These are phyloP conservation scores for Heritiera littoralis DNA, from an alignment of 345 rosid genomes.

Conservation along the genomic window DNA sequence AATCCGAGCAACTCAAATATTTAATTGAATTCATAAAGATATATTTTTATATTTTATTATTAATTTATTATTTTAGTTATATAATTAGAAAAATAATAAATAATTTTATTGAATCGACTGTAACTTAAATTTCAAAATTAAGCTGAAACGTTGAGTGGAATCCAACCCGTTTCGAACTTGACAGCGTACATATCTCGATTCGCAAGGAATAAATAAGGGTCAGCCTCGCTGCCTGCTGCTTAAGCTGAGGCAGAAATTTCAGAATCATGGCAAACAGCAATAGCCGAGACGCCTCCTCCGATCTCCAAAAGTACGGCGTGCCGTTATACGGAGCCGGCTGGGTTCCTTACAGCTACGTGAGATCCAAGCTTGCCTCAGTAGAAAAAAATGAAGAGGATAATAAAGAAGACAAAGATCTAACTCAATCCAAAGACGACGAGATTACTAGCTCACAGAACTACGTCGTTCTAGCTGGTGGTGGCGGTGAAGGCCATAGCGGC, in stretches of 20 bases:
- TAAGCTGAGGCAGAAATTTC: not conserved
- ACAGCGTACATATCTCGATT: too few species aligned
- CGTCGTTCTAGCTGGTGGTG: conserved; percentile 76
- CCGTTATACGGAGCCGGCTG: conserved; percentile 79
- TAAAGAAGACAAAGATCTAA: conserved; percentile 20
- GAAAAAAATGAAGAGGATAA: conserved; percentile 22
- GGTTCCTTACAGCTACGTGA: conserved; percentile 52
- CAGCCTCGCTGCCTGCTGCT: not conserved
- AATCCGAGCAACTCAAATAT: too few species aligned
- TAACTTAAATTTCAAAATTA: too few species aligned
- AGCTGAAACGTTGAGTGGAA: too few species aligned
- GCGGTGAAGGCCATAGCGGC: conserved; percentile 85
- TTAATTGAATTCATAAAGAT: too few species aligned
- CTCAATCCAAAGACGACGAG: conserved; percentile 30
- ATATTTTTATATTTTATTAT: too few species aligned
- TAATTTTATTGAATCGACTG: too few species aligned
- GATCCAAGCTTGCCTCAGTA: conserved; percentile 35
- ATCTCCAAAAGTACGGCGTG: conserved; percentile 68
- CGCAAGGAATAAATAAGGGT: too few species aligned
- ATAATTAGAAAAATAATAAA: too few species aligned
- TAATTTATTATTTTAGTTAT: too few species aligned
- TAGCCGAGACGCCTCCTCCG: conserved; percentile 23
- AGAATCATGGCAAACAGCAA: conserved; percentile 13
- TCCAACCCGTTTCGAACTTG: too few species aligned
- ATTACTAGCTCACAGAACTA: conserved; percentile 25